These are phyloP conservation scores for Penicillium thymicola DNA, from an alignment of 2,329 filamentous ascomycete genomes.

Conservation along the genomic window DNA sequence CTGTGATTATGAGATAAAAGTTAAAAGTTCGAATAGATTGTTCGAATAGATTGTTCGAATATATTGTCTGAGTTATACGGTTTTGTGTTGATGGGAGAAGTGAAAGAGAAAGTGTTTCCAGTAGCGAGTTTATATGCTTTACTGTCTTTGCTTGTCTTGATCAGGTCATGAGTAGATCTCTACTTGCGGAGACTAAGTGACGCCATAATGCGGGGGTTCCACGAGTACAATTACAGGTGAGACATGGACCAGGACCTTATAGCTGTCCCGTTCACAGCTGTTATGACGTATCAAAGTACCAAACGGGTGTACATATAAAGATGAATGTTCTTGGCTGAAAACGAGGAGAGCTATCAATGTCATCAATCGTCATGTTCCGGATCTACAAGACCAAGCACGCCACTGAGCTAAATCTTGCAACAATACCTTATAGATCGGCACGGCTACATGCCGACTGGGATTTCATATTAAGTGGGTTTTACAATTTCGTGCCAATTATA, in stretches of 20 bases:
- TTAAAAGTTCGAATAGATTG: background rate
- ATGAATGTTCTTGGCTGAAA: background rate
- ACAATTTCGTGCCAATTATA: background rate
- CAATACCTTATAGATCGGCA: background rate
- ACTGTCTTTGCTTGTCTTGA: background rate
- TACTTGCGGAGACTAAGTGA: conserved; percentile 10
- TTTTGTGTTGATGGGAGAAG: background rate
- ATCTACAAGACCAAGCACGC: conserved; percentile 5
- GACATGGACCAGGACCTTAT: background rate
- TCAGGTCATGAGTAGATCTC: background rate
- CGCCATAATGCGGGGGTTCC: conserved; percentile 17
- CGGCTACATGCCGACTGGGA: background rate
- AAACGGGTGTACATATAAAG: background rate
- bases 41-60: background rate
- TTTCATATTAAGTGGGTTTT: background rate
- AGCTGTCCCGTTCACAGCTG: background rate
- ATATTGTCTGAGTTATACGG: background rate
- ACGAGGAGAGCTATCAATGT: conserved; percentile 9
- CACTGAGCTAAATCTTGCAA: conserved; percentile 7
- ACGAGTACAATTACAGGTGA: background rate
- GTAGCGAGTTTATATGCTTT: conserved; percentile 9
- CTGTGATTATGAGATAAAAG: too few relatives aligned
- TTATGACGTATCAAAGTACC: conserved; percentile 21
- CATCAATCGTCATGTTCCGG: conserved; percentile 17
- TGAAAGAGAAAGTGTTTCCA: background rate